Base-by-base conservation (phyloP, 1,284 basidiomycete genomes). In the Tetrapyrgos nigripes region DNA sequence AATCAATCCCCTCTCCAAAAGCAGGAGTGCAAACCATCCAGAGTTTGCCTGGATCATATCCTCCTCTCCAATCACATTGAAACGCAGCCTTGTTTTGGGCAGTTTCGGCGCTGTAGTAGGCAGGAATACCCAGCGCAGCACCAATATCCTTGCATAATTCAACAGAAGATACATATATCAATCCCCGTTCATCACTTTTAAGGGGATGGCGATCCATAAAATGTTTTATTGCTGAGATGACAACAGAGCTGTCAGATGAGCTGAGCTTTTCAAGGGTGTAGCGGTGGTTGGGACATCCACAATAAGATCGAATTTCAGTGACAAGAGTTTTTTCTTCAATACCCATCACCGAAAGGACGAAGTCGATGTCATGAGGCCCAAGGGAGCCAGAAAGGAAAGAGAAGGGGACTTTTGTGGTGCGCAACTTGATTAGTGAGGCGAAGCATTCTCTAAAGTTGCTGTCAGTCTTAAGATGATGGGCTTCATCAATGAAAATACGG, bases 401-500 rank as follows among this genome's bases (percentile, higher is more conserved):
- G 19, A 23, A 52, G 8, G n/a, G n/a, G 9, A 40, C 29, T 14
- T 40, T 40, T 13, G 44, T 35, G 9, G 35, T 17, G 19, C 23
- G 24, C 10, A 53, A 40, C 19, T 8, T 43, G 8, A 26, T 27
- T 19, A 53, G 33, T 43, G 21, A 9, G 4, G 4, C 5, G 26
- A 43, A 53, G 24, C 50, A 51, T 23, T 43, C 35, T 3, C 51
- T 35, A 44, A 53, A 44, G 35, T 35, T 24, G 11, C 3, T 19
- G 51, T 43, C 33, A 4, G 51, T 53, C 5, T 26, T 27, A 14
- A 40, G 14, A n/a, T 53, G 51, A 43, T 53, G 51, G 37, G 19
- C 27, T 53, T 53, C 51, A 40, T 53, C 51, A 19, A 53, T 53
- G 37, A 53, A 53, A 8, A 53, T 53, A 3, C 51, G 51, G 14